A percentile compares a stretch with the other conserved stretches of the same genome.
phyloP scores from a whole-genome alignment of 2,329 filamentous ascomycete genomes.

The Sclerotinia glacialis region DNA sequence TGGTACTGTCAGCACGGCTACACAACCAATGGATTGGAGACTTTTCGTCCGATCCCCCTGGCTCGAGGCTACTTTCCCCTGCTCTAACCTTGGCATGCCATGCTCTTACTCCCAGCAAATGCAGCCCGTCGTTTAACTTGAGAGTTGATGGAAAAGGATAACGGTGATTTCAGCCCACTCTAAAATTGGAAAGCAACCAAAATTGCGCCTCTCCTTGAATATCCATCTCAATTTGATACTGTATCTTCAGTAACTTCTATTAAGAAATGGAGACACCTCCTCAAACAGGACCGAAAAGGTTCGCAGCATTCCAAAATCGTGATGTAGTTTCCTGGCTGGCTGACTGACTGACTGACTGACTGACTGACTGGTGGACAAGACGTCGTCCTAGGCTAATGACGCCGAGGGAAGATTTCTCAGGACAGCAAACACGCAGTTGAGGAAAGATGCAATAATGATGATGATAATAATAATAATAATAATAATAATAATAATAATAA shows the following conservation, averaged over 20 bases:
- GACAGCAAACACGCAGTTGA: not conserved
- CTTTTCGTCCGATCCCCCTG: constrained; percentile 21
- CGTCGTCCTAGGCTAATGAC: constrained; percentile 5
- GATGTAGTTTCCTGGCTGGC: not conserved
- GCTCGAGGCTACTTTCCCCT: constrained; percentile 16
- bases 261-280: not conserved
- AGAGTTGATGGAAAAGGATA: constrained; percentile 18
- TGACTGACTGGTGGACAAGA: not conserved
- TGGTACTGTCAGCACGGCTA: constrained; percentile 21
- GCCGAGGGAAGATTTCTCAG: not conserved
- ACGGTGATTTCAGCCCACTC: constrained; percentile 25
- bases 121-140: constrained; percentile 16
- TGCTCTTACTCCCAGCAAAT: constrained; percentile 20
- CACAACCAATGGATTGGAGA: constrained; percentile 22
- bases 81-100: constrained; percentile 14
- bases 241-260: not conserved
- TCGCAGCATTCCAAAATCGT: not conserved
- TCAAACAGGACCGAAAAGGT: not conserved
- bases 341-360: not conserved
- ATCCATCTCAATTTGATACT: constrained; percentile 20
- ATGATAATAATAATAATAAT: too few species aligned
- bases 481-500: too few species aligned
- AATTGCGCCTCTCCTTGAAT: constrained; percentile 27
- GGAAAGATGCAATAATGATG: not conserved
- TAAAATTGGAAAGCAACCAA: constrained; percentile 26